Conservation (phyloP, 495 filamentous ascomycete species). For the Podospora anserina region DNA sequence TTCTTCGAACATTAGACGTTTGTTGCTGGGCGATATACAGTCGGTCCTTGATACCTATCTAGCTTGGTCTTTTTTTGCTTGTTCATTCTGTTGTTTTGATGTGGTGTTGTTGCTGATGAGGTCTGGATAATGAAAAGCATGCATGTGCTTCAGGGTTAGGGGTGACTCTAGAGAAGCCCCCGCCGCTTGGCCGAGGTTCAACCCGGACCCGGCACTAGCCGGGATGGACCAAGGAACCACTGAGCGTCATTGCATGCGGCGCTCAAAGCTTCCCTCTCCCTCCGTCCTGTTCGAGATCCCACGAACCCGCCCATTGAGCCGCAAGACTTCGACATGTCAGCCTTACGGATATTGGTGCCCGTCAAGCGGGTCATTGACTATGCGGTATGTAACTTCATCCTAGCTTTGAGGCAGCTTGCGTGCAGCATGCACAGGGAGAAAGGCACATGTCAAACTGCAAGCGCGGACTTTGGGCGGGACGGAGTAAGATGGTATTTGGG, state of each 20-base stretch:
- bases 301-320: slow-evolving; percentile 27
- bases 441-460: background rate
- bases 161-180: background rate
- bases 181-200: slow-evolving; percentile 37
- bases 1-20: background rate
- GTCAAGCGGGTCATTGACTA: slow-evolving; percentile 99
- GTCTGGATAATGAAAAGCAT: no score
- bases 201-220: slow-evolving; percentile 34
- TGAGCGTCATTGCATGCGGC: slow-evolving; percentile 21
- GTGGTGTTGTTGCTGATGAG: background rate
- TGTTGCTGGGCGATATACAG: background rate
- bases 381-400: slow-evolving; percentile 60
- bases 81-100: background rate
- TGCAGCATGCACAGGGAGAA: background rate
- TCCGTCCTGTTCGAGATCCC: slow-evolving; percentile 7
- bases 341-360: slow-evolving; percentile 89
- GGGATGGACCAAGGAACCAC: slow-evolving; percentile 20
- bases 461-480: background rate
- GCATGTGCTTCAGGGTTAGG: slow-evolving; percentile 26
- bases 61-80: no score
- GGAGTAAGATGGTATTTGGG: background rate
- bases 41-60: background rate
- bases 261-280: slow-evolving; percentile 13
- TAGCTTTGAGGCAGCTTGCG: background rate
- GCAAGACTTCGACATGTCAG: slow-evolving; percentile 58